Conservation (phyloP, 129 eudicot species). For the Oenanthe sinensis region DNA sequence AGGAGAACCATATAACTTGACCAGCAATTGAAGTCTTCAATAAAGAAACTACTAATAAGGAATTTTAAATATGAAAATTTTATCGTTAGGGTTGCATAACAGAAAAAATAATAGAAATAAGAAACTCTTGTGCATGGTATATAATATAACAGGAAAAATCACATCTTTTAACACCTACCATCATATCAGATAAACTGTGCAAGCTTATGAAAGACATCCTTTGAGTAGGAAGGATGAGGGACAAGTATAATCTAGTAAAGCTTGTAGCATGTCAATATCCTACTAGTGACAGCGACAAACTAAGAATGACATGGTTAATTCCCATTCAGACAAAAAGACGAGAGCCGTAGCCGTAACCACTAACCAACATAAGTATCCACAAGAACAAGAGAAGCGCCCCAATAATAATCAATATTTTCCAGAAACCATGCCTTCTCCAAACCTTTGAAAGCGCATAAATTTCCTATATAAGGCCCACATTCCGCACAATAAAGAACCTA, state of each 20-base stretch:
- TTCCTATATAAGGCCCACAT: not conserved
- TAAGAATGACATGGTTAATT: not conserved
- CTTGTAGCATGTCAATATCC: not conserved
- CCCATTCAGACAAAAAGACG: not conserved
- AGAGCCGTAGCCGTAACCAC: not conserved
- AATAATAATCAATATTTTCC: not conserved
- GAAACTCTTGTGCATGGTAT: not conserved
- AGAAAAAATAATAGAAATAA: not conserved
- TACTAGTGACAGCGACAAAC: not conserved
- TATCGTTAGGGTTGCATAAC: not conserved
- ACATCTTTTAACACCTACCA: not conserved
- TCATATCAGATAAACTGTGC: not conserved
- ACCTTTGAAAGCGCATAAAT: not conserved
- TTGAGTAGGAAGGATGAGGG: not conserved
- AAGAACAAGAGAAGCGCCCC: not conserved
- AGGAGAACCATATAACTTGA: not conserved
- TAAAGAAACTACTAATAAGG: not conserved
- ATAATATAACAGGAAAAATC: not conserved
- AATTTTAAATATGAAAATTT: not conserved
- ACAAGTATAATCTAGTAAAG: not conserved
- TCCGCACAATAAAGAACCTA: not conserved
- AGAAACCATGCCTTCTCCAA: not conserved
- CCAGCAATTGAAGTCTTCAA: not conserved
- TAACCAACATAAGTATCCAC: not conserved
- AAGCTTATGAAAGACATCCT: not conserved